Evolutionary conservation across 352 stramenopile species (phyloP).

Genomic region (Globisporangium recalcitrans): DNA sequence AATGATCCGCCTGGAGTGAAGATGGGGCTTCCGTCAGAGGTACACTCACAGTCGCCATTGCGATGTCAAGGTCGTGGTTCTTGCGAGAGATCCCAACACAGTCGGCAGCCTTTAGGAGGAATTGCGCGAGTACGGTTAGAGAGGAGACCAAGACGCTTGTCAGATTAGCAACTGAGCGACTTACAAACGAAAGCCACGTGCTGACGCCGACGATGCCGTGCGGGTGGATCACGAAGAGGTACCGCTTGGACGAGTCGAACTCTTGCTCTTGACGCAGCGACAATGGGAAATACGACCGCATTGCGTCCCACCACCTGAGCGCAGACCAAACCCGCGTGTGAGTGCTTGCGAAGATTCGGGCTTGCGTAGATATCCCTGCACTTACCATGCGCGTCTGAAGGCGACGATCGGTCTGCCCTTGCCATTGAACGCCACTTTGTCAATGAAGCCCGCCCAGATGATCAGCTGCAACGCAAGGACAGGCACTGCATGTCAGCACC

Average conservation of each 20-base stretch:
- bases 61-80: slow-evolving; percentile 38
- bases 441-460: slow-evolving; percentile 26
- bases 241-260: slow-evolving; percentile 27
- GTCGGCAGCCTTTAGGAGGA: slow-evolving; percentile 27
- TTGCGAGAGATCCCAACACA: slow-evolving; percentile 27
- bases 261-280: slow-evolving; percentile 34
- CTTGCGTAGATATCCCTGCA: neutral
- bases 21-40: neutral
- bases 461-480: slow-evolving; percentile 18
- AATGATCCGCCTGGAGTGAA: too few species aligned
- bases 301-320: slow-evolving; percentile 34
- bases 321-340: neutral
- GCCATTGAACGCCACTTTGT: slow-evolving; percentile 38
- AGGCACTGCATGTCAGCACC: neutral
- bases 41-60: slow-evolving; percentile 30
- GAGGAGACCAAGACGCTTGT: neutral
- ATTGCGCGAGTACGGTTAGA: neutral
- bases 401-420: slow-evolving; percentile 25
- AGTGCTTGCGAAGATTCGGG: neutral
- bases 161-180: neutral
- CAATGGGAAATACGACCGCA: slow-evolving; percentile 38
- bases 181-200: slow-evolving; percentile 42
- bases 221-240: slow-evolving; percentile 47
- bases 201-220: slow-evolving; percentile 51
- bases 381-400: slow-evolving; percentile 31